Conservation (phyloP, 2,329 filamentous ascomycete species). For the Colletotrichum sp. region DNA sequence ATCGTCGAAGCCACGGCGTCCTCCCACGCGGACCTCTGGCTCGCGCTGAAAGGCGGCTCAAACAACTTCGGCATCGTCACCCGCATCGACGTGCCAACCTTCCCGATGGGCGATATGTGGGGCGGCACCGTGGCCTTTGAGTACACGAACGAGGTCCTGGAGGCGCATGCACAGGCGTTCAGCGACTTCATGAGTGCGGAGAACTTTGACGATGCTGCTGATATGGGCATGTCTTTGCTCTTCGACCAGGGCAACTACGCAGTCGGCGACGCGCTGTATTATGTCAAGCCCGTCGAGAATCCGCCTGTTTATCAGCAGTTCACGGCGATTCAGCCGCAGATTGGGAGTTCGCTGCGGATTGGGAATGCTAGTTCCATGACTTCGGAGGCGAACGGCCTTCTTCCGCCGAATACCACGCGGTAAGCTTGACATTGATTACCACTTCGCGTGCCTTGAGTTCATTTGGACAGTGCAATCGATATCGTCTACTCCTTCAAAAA, state of each 20-base stretch:
- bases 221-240: neutral
- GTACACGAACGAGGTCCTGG: neutral
- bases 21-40: constrained; percentile 42
- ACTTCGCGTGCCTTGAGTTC: neutral
- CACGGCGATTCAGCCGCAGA: neutral
- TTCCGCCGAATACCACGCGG: neutral
- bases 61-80: constrained; percentile 48
- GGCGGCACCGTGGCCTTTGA: neutral
- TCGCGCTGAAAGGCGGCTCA: constrained; percentile 48
- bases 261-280: neutral
- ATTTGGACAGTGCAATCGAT: neutral
- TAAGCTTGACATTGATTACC: neutral
- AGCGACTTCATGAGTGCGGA: constrained; percentile 15
- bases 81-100: constrained; percentile 28
- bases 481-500: neutral
- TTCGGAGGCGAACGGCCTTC: neutral
- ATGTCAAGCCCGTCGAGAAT: neutral
- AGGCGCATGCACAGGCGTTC: constrained; percentile 9
- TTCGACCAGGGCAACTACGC: neutral
- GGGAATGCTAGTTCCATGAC: neutral
- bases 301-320: neutral
- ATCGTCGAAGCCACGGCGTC: constrained; percentile 33
- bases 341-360: neutral
- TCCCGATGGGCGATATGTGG: neutral
- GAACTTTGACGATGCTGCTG: constrained; percentile 18